Percentiles rank a stretch among this genome's conserved stretches.
Conservation (phyloP, 495 filamentous ascomycete species). For the Cairneyella variabilis region DNA sequence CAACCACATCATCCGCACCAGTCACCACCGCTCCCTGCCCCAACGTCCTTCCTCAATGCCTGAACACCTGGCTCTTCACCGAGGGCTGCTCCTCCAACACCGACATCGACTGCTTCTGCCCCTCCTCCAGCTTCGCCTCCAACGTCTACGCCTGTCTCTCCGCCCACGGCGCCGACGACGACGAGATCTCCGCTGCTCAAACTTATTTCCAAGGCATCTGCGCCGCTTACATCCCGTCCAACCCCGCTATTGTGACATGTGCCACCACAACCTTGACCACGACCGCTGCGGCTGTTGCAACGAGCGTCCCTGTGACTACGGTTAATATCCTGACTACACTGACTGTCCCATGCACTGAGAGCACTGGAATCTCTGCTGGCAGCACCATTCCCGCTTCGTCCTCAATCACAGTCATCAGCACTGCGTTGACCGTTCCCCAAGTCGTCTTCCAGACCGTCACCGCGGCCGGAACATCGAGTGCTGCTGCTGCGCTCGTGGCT, state of each 20-base stretch:
- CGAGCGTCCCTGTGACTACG: slow-evolving; percentile 46
- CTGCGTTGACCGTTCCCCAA: slow-evolving; percentile 50
- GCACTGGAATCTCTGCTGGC: slow-evolving; percentile 41
- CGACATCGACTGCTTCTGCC: slow-evolving; percentile 84
- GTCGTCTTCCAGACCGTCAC: slow-evolving; percentile 43
- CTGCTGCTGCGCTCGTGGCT: slow-evolving; percentile 9
- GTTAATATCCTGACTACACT: slow-evolving; percentile 46
- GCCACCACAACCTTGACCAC: slow-evolving; percentile 36
- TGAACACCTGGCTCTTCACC: slow-evolving; percentile 86
- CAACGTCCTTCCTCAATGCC: slow-evolving; percentile 73
- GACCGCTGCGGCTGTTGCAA: slow-evolving; percentile 10
- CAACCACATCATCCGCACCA: slow-evolving; percentile 16
- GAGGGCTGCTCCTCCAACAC: slow-evolving; percentile 80
- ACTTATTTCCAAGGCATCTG: slow-evolving; percentile 92
- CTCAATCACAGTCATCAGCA: slow-evolving; percentile 53
- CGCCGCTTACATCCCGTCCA: slow-evolving; percentile 64
- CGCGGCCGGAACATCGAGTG: slow-evolving; percentile 14
- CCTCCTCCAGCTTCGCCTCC: slow-evolving; percentile 66
- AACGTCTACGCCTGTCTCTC: slow-evolving; percentile 80
- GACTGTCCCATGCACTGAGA: slow-evolving; percentile 37
- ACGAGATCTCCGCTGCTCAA: slow-evolving; percentile 66
- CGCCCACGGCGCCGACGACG: slow-evolving; percentile 63
- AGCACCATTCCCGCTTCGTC: slow-evolving; percentile 46
- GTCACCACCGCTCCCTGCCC: slow-evolving; percentile 51
- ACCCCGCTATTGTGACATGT: slow-evolving; percentile 81